phyloP scores from a whole-genome alignment of 2,329 filamentous ascomycete species.

The Xylaria sp. region DNA sequence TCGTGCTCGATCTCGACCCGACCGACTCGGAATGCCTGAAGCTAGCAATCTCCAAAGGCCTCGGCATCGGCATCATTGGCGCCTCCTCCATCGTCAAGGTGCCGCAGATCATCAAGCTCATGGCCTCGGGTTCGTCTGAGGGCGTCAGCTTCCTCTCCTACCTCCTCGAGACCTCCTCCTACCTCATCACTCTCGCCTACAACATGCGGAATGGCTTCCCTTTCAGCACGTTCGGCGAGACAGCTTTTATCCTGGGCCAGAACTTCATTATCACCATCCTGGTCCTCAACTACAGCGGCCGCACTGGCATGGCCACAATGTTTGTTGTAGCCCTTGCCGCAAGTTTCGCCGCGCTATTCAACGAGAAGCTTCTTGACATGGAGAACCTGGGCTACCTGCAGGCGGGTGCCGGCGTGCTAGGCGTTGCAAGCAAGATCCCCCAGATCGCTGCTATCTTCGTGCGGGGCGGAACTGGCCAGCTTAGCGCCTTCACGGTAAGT shows the following conservation, averaged over 20 bases:
- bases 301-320: slow-evolving; percentile 60
- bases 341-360: slow-evolving; percentile 65
- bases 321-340: slow-evolving; percentile 74
- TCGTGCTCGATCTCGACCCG: slow-evolving; percentile 80
- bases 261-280: slow-evolving; percentile 85
- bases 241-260: slow-evolving; percentile 83
- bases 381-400: slow-evolving; percentile 69
- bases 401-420: slow-evolving; percentile 74
- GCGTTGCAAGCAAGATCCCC: slow-evolving; percentile 85
- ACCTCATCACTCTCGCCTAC: slow-evolving; percentile 87
- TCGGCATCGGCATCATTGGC: slow-evolving; percentile 89
- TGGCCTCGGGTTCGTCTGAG: slow-evolving; percentile 70
- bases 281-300: slow-evolving; percentile 77
- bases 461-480: slow-evolving; percentile 85
- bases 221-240: slow-evolving; percentile 96
- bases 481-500: slow-evolving; percentile 90
- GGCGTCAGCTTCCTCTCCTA: slow-evolving; percentile 89
- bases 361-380: slow-evolving; percentile 57
- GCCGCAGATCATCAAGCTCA: slow-evolving; percentile 90
- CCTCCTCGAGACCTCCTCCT: slow-evolving; percentile 81
- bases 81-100: slow-evolving; percentile 92
- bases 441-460: slow-evolving; percentile 85
- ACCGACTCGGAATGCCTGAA: slow-evolving; percentile 75
- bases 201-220: slow-evolving; percentile 87
- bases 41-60: slow-evolving; percentile 82